Evolutionary conservation across 768 basidiomycete genomes (phyloP), one percentile per base, ranked within the genome.

Genomic region (Suillus luteus): DNA sequence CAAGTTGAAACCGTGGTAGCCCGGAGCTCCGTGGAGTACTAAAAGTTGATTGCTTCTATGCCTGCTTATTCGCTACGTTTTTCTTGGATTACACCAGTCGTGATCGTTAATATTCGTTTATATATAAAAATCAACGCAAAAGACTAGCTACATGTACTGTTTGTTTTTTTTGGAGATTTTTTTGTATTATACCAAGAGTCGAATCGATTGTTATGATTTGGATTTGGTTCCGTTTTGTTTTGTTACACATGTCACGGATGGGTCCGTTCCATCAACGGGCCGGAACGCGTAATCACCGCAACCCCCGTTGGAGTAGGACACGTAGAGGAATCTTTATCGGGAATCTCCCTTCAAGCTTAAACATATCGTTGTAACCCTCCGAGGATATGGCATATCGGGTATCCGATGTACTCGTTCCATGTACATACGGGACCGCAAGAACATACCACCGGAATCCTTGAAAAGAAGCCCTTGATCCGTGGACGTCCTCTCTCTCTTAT

Each of bases 261-360:
- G 33, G 31, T 5, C n/a, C 35, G 11, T 44, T 24, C 55, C 49
- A 65, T 64, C 62, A 66, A 65, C 61, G 66, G 60, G 17, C 55
- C 60, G 63, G 62, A 64, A 54, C 62, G 68, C 65, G 71, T 51
- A 62, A 72, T 68, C 72, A 66, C 68, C 72, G 68, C 35, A 22
- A 58, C 57, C 57, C 41, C 57, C 57, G 57, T 58, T 40, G 40
- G 57, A 24, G 35, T 6, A 55, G 7, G 55, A 37, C 55, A 57
- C 55, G 55, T 57, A 57, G 24, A 58, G 40, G 38, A 22, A 57
- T 57, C 55, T 57, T 17, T 6, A 40, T 37, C 55, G 55, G 55
- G 11, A 58, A 58, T 58, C 55, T 58, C 52, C 52, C 33, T 31
- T 31, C 3, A 31, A 31, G 27, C 27, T 27, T 27, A 2, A 31